Base-by-base conservation (phyloP, 1,284 basidiomycete genomes). In the Trichosporon faecale region DNA sequence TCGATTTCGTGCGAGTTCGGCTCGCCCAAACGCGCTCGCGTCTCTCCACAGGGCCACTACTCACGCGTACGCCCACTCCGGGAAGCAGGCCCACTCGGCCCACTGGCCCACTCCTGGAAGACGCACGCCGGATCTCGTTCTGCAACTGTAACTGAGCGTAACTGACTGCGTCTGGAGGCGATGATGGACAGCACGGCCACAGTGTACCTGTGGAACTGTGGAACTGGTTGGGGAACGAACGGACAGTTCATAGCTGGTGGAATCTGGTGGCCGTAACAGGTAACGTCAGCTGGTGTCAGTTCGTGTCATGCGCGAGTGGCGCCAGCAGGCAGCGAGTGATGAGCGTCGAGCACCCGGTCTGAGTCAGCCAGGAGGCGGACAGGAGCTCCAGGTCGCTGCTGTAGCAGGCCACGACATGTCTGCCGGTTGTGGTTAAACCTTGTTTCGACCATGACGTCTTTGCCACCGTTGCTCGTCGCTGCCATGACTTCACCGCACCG, bases 81-180 rank as follows among this genome's bases (percentile, higher is more conserved):
- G 49, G 49, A 52, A 52, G 49, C 7, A 3, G 49, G 49, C 49
- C 49, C 49, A 52, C 49, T 52, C 21, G 40, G 40, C 40, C 40
- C 49, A 52, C 49, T 52, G 16, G 40, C 40, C 40, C 49, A 52
- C 49, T 52, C 49, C 49, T 52, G 49, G 49, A 52, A 52, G 11
- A 52, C 49, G 18, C 49, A 52, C 49, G 49, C 21, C 49, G 49
- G 49, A 52, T 52, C 21, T 52, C 49, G 6, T 25, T 52, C 49
- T 52, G n/a, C 49, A 52, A 52, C 49, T 52, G 49, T 52, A 52
- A 52, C 49, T 52, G 49, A 23, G 21, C 21, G 49, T 52, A 52
- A 52, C 49, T 52, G 49, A 52, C 23, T n/a, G 49, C 25, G 8
- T 9, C 49, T 52, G 49, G 23, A 25, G 49, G 49, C 49, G 23